Base-by-base conservation (phyloP, 2,329 filamentous ascomycete genomes). In the Penicillium vulpinum region DNA sequence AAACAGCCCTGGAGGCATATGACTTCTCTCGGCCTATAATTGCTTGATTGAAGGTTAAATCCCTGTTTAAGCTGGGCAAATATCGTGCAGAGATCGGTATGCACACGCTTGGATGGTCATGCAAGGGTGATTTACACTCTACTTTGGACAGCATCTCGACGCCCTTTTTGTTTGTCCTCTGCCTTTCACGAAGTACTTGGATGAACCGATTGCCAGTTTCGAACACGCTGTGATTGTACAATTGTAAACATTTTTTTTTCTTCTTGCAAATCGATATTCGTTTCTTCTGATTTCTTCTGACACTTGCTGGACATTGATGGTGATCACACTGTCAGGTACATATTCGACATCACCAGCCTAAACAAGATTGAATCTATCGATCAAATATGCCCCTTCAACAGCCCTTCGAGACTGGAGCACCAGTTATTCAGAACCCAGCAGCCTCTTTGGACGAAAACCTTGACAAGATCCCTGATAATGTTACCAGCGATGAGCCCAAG, bases 361-460 rank as follows among this genome's bases (percentile, higher is more conserved):
- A 38, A 49, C 24, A 54, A n/a, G n/a, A n/a, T 33, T 8, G 15
- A 33, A 18, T 33, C 40, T 43, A 36, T 29, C 40, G 40, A 36
- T 29, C 38, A 31, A 56, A 33, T 16, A 65, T 65, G 62, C 62
- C 48, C 49, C 56, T 65, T 26, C 59, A 65, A 47, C 59, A 55
- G 16, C 54, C 61, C 16, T 60, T 33, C 16, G 61, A 61, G 16
- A 54, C 57, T 44, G 61, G 61, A 9, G 58, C 50, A 0, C 55
- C 60, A 39, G 54, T 60, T 2, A 46, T n/a, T 16, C 44, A 52
- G 24, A 44, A 6, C 10, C 3, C 41, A 53, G 56, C 45, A 41
- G n/a, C n/a, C 13, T 40, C 24, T 24, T 33, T 49, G 39, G 29
- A 54, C 6, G 51, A 62, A 29, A 21, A 31, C 10, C n/a, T 28